Evolutionary conservation across 2,329 filamentous ascomycete genomes (phyloP), one percentile per base, ranked within the genome.

Genomic region (Xylariaceae sp.): DNA sequence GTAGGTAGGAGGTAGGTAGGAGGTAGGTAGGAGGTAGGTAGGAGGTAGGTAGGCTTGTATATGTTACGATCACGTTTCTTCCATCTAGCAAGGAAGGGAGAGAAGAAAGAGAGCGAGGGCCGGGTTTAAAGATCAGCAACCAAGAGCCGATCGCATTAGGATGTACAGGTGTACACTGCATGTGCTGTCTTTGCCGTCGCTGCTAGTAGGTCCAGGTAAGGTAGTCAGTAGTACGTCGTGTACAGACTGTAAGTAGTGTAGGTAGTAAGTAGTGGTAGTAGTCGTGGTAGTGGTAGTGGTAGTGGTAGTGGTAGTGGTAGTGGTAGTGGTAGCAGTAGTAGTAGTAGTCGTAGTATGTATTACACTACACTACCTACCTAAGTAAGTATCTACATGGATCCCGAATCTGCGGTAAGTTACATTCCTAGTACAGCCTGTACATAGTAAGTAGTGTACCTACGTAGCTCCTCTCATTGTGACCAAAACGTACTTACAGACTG

Each of bases 111-210:
- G 54, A 55, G 44, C 47, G 53, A 55, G 50, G 55, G 53, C 47
- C 40, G 47, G 56, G 56, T 60, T 59, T 60, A 60, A 55, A 57
- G 51, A 55, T 53, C 47, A 56, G 58, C 51, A 56, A 54, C 57
- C 50, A 50, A 30, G 57, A 54, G 59, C 54, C 47, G 52, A 54
- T 60, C 55, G 50, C 53, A 51, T 45, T 54, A 11, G 5, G 3
- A 11, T 7, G 5, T 37, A 49, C 41, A 44, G 26, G 31, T 39
- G 41, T 43, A 51, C 27, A 19, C 8, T 34, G 12, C 35, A 12
- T 12, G 31, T 29, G 31, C 42, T 30, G 27, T 29, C 19, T 42
- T 19, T 19, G 19, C 19, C 19, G 19, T 19, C 19, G 19, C 19
- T 19, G 19, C 19, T 19, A 19, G 19, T 19, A 19, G 19, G 19